Conservation (phyloP, 441 rosid species). For the Breynia disticha region DNA sequence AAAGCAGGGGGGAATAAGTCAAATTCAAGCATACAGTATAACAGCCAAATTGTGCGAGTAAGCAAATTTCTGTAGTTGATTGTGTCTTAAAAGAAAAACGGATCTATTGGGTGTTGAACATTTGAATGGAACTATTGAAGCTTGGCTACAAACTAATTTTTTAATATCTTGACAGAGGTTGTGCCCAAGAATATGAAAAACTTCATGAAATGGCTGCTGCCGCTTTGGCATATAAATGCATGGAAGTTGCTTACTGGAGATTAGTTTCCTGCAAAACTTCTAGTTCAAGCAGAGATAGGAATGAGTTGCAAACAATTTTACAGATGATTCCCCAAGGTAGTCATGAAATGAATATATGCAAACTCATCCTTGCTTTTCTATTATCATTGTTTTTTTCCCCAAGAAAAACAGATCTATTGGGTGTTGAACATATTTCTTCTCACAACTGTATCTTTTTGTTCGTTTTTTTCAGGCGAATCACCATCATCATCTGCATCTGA, state of each 20-base stretch:
- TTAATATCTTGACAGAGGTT: slow-evolving; percentile 30
- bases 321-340: slow-evolving; percentile 52
- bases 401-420: no score
- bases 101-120: background rate
- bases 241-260: slow-evolving; percentile 78
- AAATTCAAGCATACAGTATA: slow-evolving; percentile 42
- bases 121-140: background rate
- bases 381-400: background rate
- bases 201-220: slow-evolving; percentile 67
- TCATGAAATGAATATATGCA: slow-evolving; percentile 3
- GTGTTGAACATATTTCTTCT: no score
- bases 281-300: slow-evolving; percentile 37
- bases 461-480: slow-evolving; percentile 55
- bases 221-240: slow-evolving; percentile 84
- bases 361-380: background rate
- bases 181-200: slow-evolving; percentile 66
- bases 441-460: background rate
- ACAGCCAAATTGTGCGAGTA: slow-evolving; percentile 64
- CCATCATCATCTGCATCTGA: slow-evolving; percentile 94
- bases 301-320: slow-evolving; percentile 48
- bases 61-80: slow-evolving; percentile 24
- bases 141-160: no score
- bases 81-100: background rate
- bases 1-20: slow-evolving; percentile 38
- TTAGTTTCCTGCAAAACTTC: slow-evolving; percentile 39